Percentiles rank a stretch among this genome's conserved stretches.
Evolutionary conservation across 2,329 filamentous ascomycete species (phyloP).

Genomic region (Aureobasidium sp.): DNA sequence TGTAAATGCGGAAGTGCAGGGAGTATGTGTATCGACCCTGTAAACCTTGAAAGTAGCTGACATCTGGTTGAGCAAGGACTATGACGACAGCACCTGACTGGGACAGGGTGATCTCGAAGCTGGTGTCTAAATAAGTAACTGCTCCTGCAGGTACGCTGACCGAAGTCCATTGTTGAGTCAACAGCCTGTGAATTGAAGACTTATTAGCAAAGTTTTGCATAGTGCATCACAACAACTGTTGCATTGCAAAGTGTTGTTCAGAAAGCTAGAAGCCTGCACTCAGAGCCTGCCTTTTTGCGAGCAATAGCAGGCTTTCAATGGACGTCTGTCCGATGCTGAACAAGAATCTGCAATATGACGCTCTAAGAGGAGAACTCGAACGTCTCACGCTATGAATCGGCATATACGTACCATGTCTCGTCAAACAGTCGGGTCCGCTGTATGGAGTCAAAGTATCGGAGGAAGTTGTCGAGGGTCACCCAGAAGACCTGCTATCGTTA

Average conservation of each 20-base stretch:
- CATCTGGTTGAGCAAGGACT: conserved; percentile 54
- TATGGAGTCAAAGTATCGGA: conserved; percentile 53
- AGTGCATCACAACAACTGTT: neutral
- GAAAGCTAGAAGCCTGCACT: neutral
- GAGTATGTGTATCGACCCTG: conserved; percentile 51
- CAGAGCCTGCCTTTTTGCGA: neutral
- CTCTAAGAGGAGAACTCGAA: no score
- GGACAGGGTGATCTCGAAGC: conserved; percentile 49
- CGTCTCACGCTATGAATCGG: no score
- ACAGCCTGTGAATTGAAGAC: conserved; percentile 12
- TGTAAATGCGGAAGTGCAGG: conserved; percentile 53
- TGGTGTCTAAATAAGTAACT: conserved; percentile 55
- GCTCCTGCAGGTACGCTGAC: conserved; percentile 44
- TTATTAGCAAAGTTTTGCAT: neutral
- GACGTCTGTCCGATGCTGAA: neutral
- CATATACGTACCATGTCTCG: conserved; percentile 45
- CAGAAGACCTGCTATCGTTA: conserved; percentile 38
- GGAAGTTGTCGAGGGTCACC: conserved; percentile 53
- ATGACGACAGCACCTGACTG: conserved; percentile 50
- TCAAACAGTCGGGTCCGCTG: conserved; percentile 56
- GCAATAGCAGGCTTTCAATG: neutral
- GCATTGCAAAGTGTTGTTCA: neutral
- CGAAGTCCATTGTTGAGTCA: conserved; percentile 54
- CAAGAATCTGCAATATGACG: neutral
- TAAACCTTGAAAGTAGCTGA: conserved; percentile 53